Evolutionary conservation across 768 basidiomycete genomes (phyloP).

Genomic region (Suillus variegatus): DNA sequence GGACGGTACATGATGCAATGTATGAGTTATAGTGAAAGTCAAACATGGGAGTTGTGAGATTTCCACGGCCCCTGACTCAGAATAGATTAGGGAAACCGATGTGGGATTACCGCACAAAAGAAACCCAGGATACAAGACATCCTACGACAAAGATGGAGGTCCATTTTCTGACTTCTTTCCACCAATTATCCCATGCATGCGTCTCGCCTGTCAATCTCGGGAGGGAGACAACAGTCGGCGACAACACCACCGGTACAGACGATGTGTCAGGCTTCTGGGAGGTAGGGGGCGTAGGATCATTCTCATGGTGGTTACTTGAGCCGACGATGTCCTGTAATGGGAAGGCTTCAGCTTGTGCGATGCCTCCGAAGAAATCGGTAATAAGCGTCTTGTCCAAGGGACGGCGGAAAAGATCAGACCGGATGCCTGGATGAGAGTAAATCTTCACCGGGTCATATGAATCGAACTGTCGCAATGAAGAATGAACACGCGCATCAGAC

Average conservation of each 20-base stretch:
- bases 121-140: constrained; percentile 30
- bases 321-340: constrained; percentile 14
- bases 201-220: constrained; percentile 1
- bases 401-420: constrained; percentile 76
- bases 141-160: constrained; percentile 25
- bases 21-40: neutral
- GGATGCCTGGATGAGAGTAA: constrained; percentile 86
- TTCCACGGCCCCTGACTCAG: neutral
- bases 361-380: constrained; percentile 90
- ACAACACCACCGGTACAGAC: too few species aligned
- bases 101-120: constrained; percentile 18
- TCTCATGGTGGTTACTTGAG: neutral
- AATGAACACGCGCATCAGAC: constrained; percentile 13
- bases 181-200: constrained; percentile 17
- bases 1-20: neutral
- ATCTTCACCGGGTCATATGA: constrained; percentile 75
- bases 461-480: constrained; percentile 59
- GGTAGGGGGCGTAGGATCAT: neutral
- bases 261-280: too few species aligned
- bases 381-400: constrained; percentile 62
- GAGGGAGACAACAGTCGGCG: neutral
- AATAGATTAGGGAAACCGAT: neutral
- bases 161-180: constrained; percentile 33
- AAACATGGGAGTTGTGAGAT: neutral
- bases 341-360: constrained; percentile 78